Evolutionary conservation across 2,329 filamentous ascomycete genomes (phyloP).

Genomic region (Trichoderma sp.): DNA sequence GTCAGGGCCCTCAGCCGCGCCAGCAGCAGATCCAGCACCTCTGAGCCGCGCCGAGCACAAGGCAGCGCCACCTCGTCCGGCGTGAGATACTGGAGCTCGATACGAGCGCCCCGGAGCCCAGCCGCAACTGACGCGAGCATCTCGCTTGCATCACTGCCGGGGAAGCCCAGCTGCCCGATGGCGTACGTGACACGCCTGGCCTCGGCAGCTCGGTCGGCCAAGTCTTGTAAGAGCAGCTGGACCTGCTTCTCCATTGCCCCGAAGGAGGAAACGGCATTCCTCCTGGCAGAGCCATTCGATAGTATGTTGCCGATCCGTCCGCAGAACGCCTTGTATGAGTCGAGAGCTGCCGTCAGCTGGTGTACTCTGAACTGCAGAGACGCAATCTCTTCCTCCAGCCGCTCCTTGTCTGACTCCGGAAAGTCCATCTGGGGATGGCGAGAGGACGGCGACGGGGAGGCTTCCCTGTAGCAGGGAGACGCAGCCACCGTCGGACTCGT

Average conservation of each 20-base stretch:
- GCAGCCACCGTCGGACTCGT: conserved; percentile 51
- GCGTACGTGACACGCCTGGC: conserved; percentile 49
- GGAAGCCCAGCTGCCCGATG: conserved; percentile 56
- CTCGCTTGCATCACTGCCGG: conserved; percentile 50
- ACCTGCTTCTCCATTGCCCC: conserved; percentile 49
- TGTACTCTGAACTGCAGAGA: conserved; percentile 53
- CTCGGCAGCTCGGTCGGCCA: conserved; percentile 53
- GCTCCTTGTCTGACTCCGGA: conserved; percentile 47
- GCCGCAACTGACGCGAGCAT: conserved; percentile 51
- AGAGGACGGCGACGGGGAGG: conserved; percentile 31
- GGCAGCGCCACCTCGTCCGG: conserved; percentile 61
- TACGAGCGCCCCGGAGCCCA: conserved; percentile 58
- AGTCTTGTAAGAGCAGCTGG: conserved; percentile 46
- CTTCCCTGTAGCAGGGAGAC: conserved; percentile 44
- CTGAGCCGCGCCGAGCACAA: conserved; percentile 54
- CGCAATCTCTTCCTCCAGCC: conserved; percentile 50
- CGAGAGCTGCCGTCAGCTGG: conserved; percentile 52
- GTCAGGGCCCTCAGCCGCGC: conserved; percentile 53
- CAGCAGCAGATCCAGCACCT: conserved; percentile 59
- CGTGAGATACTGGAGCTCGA: conserved; percentile 64
- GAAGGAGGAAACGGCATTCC: conserved; percentile 29
- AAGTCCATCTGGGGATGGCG: conserved; percentile 48
- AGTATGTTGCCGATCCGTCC: conserved; percentile 44
- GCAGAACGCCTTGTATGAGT: conserved; percentile 50
- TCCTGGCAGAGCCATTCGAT: conserved; percentile 29